Evolutionary conservation across 2,329 filamentous ascomycete species (phyloP).

Genomic region (Zalaria sp.): DNA sequence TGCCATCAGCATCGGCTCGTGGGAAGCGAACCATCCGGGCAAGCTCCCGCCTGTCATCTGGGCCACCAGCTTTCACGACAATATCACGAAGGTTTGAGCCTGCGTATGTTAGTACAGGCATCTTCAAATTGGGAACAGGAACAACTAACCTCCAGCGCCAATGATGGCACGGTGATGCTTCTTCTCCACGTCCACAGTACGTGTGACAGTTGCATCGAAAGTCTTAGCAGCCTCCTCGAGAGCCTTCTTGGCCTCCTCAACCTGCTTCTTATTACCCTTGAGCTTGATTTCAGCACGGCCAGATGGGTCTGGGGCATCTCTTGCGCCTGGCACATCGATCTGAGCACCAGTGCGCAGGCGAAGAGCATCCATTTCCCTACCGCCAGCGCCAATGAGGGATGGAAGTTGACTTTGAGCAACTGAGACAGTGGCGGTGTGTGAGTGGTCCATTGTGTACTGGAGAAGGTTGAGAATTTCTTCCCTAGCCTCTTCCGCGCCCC

Average conservation of each 20-base stretch:
- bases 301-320: constrained; percentile 51
- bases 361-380: constrained; percentile 80
- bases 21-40: constrained; percentile 92
- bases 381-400: constrained; percentile 84
- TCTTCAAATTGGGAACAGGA: not conserved
- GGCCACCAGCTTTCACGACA: constrained; percentile 75
- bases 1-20: constrained; percentile 60
- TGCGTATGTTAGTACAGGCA: constrained; percentile 31
- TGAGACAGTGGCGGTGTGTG: constrained; percentile 61
- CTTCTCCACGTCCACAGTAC: constrained; percentile 80
- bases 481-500: constrained; percentile 79
- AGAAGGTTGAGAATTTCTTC: constrained; percentile 82
- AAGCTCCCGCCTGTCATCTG: constrained; percentile 68
- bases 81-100: constrained; percentile 77
- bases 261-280: constrained; percentile 83
- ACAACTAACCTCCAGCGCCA: constrained; percentile 63
- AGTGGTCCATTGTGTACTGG: constrained; percentile 83
- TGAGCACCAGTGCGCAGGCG: constrained; percentile 72
- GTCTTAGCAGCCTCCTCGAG: constrained; percentile 73
- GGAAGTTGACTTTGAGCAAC: constrained; percentile 87
- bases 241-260: constrained; percentile 81
- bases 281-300: constrained; percentile 74
- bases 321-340: constrained; percentile 78
- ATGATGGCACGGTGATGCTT: constrained; percentile 88
- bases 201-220: constrained; percentile 79